Evolutionary conservation across 2,329 filamentous ascomycete species (phyloP), one percentile per base, ranked within the genome.

Genomic region (Epichloe typhina): DNA sequence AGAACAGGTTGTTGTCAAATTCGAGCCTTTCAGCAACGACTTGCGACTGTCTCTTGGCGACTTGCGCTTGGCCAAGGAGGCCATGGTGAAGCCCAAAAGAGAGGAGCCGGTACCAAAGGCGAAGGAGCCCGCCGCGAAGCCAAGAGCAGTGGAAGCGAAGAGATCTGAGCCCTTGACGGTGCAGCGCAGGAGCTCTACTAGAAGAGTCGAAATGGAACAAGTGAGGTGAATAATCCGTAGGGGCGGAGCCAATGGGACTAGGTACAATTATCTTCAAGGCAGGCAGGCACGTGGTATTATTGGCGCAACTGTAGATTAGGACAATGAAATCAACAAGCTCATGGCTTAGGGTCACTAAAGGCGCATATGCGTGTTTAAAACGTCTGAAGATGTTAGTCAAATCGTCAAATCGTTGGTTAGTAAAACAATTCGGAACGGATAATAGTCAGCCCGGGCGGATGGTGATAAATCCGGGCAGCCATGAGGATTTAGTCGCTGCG

Each of bases 1-100:
- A 44, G 70, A 71, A 41, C 76, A 80, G 51, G 71, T 96, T 4
- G 59, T 96, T 37, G 64, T 69, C 11, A 80, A 76, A 21, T 96
- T 95, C 67, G 85, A 83, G 52, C 78, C 80, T 52, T 96, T 89
- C 65, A 76, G 83, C 55, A 69, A 72, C 37, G 82, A 87, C 54
- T 70, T 95, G 57, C 79, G 84, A 44, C 68, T 96, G 55, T 83
- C 74, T 39, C 72, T 76, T 54, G 75, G 76, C 50, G 90, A 96
- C 59, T 72, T 95, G 57, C 75, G 83, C 58, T 69, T 84, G 51
- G 90, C 88, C 4, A 83, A 76, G 63, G 83, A 88, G 62, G 83
- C 82, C 12, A 68, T 71, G n/a, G 62, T 59, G 13, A 64, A 60
- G 53, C 54, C 59, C 12, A 31, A 21, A 35, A 11, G 3, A 31